Evolutionary conservation across 345 rosid species (phyloP), one percentile per base, ranked within the genome.

Genomic region (Limnanthes douglasii): DNA sequence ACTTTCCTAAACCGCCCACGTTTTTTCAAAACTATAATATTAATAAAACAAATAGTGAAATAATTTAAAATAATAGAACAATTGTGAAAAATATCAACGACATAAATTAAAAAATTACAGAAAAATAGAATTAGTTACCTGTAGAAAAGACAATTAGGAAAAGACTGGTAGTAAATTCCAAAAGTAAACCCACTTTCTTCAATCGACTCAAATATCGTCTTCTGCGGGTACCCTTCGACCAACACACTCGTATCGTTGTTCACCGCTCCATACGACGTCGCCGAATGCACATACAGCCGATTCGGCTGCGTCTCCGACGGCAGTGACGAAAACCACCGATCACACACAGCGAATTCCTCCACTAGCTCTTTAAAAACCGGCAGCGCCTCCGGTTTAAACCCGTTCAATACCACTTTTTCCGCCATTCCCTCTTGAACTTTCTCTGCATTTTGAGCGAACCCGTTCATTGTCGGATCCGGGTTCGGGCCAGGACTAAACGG

Each of bases 241-340:
- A 78, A 60, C 45, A 56, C 11, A 23, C 71, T 43, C 19, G 55
- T 70, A 6, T 71, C 68, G 18, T 78, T 78, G 32, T 72, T 67
- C 1, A 51, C 61, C 19, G 74, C 72, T 10, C 90, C 90, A 40
- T 64, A 50, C 37, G 90, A 74, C n/a, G 90, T 78, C 8, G 84
- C 90, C 5, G 90, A 44, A 54, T 78, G 77, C 7, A 78, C 55
- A 39, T 50, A 78, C 12, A 78, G 50, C 40, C 90, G 39, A 33
- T 78, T 78, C 13, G 84, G 72, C 61, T 78, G 90, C 14, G 90
- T 78, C 4, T 70, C 59, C 13, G 71, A 46, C 6, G 90, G 90
- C 3, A 70, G 19, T 15, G 90, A 78, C 51, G 90, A 60, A 42
- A 78, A 78, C 90, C 90, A 78, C 36, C 77, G 69, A 10, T 78